Evolutionary conservation across 257 asterid species (phyloP).

Genomic region (Primulina huaijiensis): DNA sequence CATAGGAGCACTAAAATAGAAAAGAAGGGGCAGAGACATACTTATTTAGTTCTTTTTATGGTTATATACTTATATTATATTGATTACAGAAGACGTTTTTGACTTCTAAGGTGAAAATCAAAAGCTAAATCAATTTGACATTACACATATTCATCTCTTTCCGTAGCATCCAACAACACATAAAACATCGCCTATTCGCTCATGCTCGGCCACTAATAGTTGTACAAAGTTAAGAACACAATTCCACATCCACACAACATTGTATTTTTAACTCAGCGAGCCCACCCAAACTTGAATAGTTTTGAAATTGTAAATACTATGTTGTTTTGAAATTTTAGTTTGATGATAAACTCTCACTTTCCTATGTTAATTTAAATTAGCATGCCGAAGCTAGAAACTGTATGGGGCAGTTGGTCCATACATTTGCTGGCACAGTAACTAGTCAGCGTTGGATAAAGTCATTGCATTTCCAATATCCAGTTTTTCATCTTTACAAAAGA

Average conservation of each 20-base stretch:
- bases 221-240: neutral
- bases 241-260: neutral
- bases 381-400: neutral
- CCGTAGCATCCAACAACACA: neutral
- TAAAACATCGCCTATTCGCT: neutral
- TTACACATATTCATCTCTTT: neutral
- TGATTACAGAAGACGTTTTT: neutral
- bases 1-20: neutral
- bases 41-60: neutral
- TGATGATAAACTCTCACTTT: too few relatives aligned
- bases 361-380: too few relatives aligned
- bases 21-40: neutral
- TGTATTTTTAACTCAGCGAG: neutral
- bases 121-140: neutral
- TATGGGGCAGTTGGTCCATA: neutral
- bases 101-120: neutral
- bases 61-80: neutral
- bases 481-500: neutral
- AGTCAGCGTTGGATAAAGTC: neutral
- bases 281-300: neutral
- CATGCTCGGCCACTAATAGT: neutral
- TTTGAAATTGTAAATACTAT: too few relatives aligned
- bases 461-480: neutral
- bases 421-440: neutral
- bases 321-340: too few relatives aligned